Percentiles rank a stretch among this genome's conserved stretches.
These are phyloP conservation scores for Penstemon barbatus DNA, from an alignment of 257 asterid species.

Conservation along the genomic window DNA sequence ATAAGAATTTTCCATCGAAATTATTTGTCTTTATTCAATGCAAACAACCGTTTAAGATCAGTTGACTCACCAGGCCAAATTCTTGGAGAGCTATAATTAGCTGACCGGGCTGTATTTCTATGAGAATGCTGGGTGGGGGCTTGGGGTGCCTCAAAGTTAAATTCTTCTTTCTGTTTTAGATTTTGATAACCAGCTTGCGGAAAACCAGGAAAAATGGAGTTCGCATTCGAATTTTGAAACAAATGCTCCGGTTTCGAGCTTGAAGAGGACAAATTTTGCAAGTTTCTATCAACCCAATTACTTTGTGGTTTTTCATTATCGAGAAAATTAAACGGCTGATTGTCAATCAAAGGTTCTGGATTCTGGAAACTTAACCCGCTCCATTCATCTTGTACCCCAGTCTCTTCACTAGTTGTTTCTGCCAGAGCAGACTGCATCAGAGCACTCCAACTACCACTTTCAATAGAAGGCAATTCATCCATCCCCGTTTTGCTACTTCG, in stretches of 20 bases:
- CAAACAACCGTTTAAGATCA: too few relatives aligned
- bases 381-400: conserved; percentile 82
- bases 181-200: too few relatives aligned
- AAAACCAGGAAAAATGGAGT: too few relatives aligned
- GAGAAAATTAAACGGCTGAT: conserved; percentile 44
- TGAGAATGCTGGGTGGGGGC: too few relatives aligned
- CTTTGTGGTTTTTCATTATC: conserved; percentile 44
- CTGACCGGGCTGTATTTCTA: too few relatives aligned
- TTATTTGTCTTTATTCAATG: too few relatives aligned
- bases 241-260: conserved; percentile 24
- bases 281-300: conserved; percentile 58
- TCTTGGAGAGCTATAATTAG: too few relatives aligned
- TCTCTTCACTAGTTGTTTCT: conserved; percentile 71
- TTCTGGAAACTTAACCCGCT: conserved; percentile 77
- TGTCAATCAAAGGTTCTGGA: conserved; percentile 56
- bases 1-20: too few relatives aligned
- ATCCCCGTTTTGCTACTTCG: conserved; percentile 23
- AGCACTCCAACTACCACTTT: conserved; percentile 88
- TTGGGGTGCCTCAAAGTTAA: too few relatives aligned
- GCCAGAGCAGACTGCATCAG: conserved; percentile 90
- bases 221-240: too few relatives aligned
- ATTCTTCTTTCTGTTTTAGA: too few relatives aligned
- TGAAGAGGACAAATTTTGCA: conserved; percentile 50
- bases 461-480: conserved; percentile 30
- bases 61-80: too few relatives aligned